Conservation (phyloP, 345 rosid genomes). For the Cardamine chenopodiifolia region DNA sequence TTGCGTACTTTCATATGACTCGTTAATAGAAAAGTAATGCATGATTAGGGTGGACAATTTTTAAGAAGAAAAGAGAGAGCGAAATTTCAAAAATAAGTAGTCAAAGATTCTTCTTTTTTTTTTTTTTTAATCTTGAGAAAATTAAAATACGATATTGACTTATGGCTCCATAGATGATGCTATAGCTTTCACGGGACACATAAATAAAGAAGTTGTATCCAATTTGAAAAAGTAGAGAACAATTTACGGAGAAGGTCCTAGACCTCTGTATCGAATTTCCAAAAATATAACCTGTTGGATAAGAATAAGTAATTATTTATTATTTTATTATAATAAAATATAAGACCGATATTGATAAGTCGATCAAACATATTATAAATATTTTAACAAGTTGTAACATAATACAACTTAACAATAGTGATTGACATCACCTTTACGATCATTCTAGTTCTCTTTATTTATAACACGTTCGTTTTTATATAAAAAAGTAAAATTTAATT, state of each 20-base stretch:
- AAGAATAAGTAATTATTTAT: no score
- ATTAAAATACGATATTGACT: slow-evolving; percentile 28
- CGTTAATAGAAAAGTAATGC: background rate
- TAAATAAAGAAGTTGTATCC: slow-evolving; percentile 36
- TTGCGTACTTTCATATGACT: background rate
- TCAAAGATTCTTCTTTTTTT: background rate
- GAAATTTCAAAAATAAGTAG: background rate
- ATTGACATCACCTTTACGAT: no score
- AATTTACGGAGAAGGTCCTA: slow-evolving; percentile 26
- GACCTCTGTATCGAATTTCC: slow-evolving; percentile 16
- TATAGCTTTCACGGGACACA: slow-evolving; percentile 31
- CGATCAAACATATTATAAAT: no score
- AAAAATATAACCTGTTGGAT: no score
- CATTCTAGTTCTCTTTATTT: no score
- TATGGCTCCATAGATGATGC: slow-evolving; percentile 5
- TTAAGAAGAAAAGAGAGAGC: background rate
- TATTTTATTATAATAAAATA: no score
- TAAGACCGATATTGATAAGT: no score
- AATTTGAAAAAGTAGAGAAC: slow-evolving; percentile 43
- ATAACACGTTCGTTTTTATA: no score
- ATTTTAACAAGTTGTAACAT: no score
- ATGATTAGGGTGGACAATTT: background rate
- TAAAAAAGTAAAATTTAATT: no score
- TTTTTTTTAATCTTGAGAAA: background rate
- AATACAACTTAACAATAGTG: no score